phyloP scores from a whole-genome alignment of 495 filamentous ascomycete species.

The Aspergillus funiculosus region DNA sequence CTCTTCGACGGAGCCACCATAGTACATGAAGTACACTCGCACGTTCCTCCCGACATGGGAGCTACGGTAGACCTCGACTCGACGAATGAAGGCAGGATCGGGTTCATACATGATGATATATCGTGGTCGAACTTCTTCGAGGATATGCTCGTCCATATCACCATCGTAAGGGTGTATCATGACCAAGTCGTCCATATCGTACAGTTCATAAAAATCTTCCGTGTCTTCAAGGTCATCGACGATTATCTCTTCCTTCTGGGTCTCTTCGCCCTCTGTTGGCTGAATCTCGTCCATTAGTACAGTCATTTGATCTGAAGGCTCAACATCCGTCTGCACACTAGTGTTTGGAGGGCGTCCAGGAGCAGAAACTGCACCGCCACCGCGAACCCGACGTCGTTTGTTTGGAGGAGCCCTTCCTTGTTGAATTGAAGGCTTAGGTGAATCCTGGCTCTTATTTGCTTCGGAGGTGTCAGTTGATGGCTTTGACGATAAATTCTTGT shows the following conservation, averaged over 20 bases:
- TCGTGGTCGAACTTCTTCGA: slow-evolving; percentile 86
- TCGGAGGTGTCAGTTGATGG: slow-evolving; percentile 23
- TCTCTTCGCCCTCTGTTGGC: slow-evolving; percentile 58
- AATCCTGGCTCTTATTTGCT: slow-evolving; percentile 20
- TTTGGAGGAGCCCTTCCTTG: slow-evolving; percentile 69
- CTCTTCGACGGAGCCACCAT: slow-evolving; percentile 90
- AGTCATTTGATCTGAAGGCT: slow-evolving; percentile 69
- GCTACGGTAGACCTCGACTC: slow-evolving; percentile 92
- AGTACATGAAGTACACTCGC: slow-evolving; percentile 92
- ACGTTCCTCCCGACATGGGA: slow-evolving; percentile 87
- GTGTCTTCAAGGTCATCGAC: slow-evolving; percentile 84
- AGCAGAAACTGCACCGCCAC: slow-evolving; percentile 58
- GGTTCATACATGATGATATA: slow-evolving; percentile 99
- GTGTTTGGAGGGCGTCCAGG: slow-evolving; percentile 55
- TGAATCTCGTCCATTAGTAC: slow-evolving; percentile 60
- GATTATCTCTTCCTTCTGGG: slow-evolving; percentile 66
- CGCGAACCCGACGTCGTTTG: slow-evolving; percentile 85
- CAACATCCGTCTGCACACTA: slow-evolving; percentile 70
- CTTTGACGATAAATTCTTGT: slow-evolving; percentile 61
- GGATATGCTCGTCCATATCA: slow-evolving; percentile 90
- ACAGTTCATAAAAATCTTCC: slow-evolving; percentile 86
- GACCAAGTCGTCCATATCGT: slow-evolving; percentile 84
- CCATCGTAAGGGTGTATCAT: slow-evolving; percentile 90
- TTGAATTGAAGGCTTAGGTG: slow-evolving; percentile 24
- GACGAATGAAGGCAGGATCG: slow-evolving; percentile 87